These are phyloP conservation scores for Stephania yunnanensis DNA, from an alignment of 164 flowering plant genomes.

Conservation along the genomic window DNA sequence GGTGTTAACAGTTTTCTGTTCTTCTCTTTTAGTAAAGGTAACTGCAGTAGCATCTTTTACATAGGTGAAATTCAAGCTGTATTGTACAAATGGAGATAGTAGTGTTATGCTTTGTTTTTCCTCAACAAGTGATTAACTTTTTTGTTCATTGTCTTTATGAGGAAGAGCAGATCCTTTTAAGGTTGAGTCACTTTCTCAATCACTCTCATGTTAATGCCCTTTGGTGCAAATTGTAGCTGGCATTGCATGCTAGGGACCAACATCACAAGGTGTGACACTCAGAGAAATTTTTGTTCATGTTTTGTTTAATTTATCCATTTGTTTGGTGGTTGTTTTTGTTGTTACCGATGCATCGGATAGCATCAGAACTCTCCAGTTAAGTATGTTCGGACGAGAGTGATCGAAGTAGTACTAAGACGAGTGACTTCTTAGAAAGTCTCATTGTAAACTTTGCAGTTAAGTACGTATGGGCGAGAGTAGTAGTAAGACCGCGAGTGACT, in stretches of 20 bases:
- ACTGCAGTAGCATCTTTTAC: background rate
- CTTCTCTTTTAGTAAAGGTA: conserved; percentile 9
- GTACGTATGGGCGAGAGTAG: no score
- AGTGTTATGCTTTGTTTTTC: background rate
- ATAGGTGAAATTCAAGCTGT: background rate
- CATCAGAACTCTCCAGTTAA: no score
- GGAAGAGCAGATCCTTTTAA: conserved; percentile 5
- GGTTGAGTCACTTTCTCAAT: conserved; percentile 17
- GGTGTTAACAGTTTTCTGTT: background rate
- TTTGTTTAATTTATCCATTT: background rate
- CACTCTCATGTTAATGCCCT: background rate
- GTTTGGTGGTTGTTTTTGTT: no score
- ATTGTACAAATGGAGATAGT: conserved; percentile 13
- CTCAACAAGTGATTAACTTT: background rate
- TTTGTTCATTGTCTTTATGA: background rate
- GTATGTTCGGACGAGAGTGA: no score
- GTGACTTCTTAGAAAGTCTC: no score
- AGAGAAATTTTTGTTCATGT: background rate
- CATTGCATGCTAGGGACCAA: conserved; percentile 2
- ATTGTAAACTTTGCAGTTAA: no score
- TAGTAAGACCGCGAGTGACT: no score
- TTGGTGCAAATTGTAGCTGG: conserved; percentile 11
- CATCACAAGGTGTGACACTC: background rate
- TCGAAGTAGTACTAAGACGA: no score
- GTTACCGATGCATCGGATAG: no score